Conservation (phyloP, 495 filamentous ascomycete species). For the Trichoderma virens region DNA sequence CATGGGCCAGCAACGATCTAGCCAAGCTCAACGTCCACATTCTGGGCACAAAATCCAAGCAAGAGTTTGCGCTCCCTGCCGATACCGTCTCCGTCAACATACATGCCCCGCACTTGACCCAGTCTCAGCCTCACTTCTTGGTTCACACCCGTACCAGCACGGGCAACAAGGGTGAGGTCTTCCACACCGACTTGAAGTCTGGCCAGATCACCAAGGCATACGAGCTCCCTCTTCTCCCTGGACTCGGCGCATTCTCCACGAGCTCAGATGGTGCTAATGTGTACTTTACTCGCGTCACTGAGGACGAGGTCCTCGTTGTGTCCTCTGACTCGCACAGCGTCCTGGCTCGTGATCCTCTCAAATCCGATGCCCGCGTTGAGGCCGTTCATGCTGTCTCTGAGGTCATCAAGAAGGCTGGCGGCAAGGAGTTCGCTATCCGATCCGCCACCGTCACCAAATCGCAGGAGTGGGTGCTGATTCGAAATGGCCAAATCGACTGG, state of each 20-base stretch:
- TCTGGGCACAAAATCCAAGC: conserved; percentile 59
- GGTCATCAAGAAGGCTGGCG: conserved; percentile 56
- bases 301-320: conserved; percentile 60
- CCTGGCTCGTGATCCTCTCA: conserved; percentile 61
- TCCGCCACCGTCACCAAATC: conserved; percentile 58
- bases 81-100: conserved; percentile 59
- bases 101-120: conserved; percentile 62
- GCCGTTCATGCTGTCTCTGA: conserved; percentile 70
- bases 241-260: conserved; percentile 67
- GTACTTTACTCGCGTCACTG: conserved; percentile 75
- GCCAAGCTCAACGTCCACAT: conserved; percentile 71
- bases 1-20: conserved; percentile 66
- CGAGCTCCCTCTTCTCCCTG: conserved; percentile 57
- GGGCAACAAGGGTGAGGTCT: conserved; percentile 77
- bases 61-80: conserved; percentile 46
- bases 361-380: conserved; percentile 30
- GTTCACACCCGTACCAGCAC: conserved; percentile 68
- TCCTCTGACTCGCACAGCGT: conserved; percentile 72
- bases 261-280: conserved; percentile 72
- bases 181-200: conserved; percentile 66
- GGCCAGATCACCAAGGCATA: conserved; percentile 63
- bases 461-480: conserved; percentile 77
- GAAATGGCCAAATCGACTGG: conserved; percentile 77
- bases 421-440: conserved; percentile 64
- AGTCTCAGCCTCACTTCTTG: conserved; percentile 70